Conservation (phyloP, 2,329 filamentous ascomycete genomes). For the Aspergillus hiratsukae region DNA sequence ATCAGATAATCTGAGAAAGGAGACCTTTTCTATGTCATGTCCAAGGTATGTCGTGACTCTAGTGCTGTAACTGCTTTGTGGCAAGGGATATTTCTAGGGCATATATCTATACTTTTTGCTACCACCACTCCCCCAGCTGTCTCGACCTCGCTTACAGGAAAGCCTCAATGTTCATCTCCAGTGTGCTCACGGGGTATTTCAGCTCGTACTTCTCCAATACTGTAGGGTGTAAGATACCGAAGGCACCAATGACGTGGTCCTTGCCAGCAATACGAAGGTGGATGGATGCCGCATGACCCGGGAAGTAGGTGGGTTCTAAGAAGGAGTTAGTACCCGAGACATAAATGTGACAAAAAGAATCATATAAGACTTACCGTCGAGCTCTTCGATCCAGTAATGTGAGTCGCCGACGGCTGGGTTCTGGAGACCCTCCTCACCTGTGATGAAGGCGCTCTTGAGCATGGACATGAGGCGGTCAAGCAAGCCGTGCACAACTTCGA, state of each 20-base stretch:
- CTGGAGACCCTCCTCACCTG: slow-evolving; percentile 65
- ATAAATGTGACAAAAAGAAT: slow-evolving; percentile 1
- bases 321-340: neutral
- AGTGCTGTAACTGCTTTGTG: neutral
- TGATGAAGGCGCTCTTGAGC: slow-evolving; percentile 78
- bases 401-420: slow-evolving; percentile 55
- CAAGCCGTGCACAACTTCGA: slow-evolving; percentile 92
- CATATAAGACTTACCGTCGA: slow-evolving; percentile 57
- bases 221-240: slow-evolving; percentile 89
- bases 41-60: neutral
- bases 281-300: slow-evolving; percentile 81
- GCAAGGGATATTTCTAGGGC: neutral
- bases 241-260: slow-evolving; percentile 74
- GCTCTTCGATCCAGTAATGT: slow-evolving; percentile 91
- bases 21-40: neutral
- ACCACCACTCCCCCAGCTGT: neutral
- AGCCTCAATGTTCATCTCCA: slow-evolving; percentile 91
- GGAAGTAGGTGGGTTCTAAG: slow-evolving; percentile 79
- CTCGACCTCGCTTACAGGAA: slow-evolving; percentile 59
- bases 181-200: slow-evolving; percentile 84
- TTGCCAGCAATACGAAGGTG: slow-evolving; percentile 71
- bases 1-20: neutral
- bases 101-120: slow-evolving; percentile 1
- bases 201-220: slow-evolving; percentile 93
- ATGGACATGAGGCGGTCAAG: slow-evolving; percentile 89